Conservation (phyloP, 148 eudicot genomes). For the Persicaria tinctoria region DNA sequence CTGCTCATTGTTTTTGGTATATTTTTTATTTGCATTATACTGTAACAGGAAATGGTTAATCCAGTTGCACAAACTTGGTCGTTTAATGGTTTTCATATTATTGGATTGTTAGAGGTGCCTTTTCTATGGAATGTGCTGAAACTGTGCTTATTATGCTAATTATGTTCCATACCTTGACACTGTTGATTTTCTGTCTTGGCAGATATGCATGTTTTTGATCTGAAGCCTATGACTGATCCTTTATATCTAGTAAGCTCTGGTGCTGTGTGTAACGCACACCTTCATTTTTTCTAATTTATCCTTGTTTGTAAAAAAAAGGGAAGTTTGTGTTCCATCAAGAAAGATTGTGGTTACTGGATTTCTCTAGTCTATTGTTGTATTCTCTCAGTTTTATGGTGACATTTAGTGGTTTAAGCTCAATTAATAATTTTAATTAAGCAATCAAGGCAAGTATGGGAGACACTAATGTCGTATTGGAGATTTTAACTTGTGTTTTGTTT, state of each 20-base stretch:
- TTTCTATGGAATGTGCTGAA: slow-evolving; percentile 3
- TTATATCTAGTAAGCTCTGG: slow-evolving; percentile 53
- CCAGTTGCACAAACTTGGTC: not conserved
- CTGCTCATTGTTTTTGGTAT: not conserved
- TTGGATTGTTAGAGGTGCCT: not conserved
- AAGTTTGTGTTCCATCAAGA: not conserved
- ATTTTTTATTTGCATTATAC: not conserved
- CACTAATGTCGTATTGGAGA: not conserved
- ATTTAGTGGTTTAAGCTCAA: not conserved
- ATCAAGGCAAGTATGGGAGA: not conserved
- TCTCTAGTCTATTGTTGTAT: too few relatives aligned
- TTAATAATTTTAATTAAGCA: not conserved
- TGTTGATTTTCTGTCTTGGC: slow-evolving; percentile 18
- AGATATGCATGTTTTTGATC: slow-evolving; percentile 81
- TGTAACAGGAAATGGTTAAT: not conserved
- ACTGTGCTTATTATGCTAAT: not conserved
- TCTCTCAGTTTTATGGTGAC: not conserved
- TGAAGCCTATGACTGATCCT: slow-evolving; percentile 67
- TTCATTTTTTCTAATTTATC: not conserved
- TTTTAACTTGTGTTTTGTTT: not conserved
- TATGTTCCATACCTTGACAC: not conserved
- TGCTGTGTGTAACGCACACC: not conserved
- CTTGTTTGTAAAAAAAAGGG: not conserved
- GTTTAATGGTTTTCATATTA: not conserved
- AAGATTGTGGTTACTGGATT: not conserved